phyloP scores from a whole-genome alignment of 2,329 filamentous ascomycete species.

The Gliomastix tumulicola region DNA sequence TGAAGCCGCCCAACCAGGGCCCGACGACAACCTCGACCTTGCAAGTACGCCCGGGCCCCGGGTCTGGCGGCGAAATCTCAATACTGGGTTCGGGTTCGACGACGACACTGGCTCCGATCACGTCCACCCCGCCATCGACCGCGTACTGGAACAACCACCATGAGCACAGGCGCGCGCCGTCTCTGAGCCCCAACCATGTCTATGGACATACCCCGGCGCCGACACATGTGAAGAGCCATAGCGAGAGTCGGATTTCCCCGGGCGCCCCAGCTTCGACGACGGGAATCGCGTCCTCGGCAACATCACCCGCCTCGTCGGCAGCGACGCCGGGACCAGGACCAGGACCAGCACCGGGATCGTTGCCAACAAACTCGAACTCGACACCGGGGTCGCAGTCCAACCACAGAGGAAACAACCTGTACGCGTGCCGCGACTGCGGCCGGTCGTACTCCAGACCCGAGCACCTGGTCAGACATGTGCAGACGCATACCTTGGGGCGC shows the following conservation, averaged over 20 bases:
- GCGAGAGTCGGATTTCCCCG: neutral
- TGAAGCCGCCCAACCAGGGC: too few species aligned
- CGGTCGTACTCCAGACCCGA: slow-evolving; percentile 45
- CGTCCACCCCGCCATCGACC: too few species aligned
- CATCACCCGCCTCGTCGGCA: neutral
- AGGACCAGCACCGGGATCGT: neutral
- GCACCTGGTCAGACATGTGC: slow-evolving; percentile 44
- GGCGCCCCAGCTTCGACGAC: neutral
- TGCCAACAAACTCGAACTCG: too few species aligned
- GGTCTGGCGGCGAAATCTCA: too few species aligned
- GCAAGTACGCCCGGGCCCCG: slow-evolving; percentile 2
- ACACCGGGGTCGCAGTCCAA: slow-evolving; percentile 1
- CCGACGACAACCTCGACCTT: slow-evolving; percentile 2
- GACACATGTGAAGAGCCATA: neutral
- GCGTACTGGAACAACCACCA: neutral
- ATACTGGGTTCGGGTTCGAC: too few species aligned
- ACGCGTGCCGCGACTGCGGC: slow-evolving; percentile 45
- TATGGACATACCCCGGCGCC: too few species aligned
- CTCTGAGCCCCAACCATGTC: too few species aligned
- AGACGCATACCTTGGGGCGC: slow-evolving; percentile 42
- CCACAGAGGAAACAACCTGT: slow-evolving; percentile 24
- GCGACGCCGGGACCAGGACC: neutral
- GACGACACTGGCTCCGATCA: too few species aligned
- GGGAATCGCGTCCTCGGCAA: neutral
- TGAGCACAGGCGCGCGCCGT: too few species aligned